Percentiles rank a stretch among this genome's conserved stretches.
These are phyloP conservation scores for Orbilia oligospora DNA, from an alignment of 2,329 filamentous ascomycete genomes.

Conservation along the genomic window DNA sequence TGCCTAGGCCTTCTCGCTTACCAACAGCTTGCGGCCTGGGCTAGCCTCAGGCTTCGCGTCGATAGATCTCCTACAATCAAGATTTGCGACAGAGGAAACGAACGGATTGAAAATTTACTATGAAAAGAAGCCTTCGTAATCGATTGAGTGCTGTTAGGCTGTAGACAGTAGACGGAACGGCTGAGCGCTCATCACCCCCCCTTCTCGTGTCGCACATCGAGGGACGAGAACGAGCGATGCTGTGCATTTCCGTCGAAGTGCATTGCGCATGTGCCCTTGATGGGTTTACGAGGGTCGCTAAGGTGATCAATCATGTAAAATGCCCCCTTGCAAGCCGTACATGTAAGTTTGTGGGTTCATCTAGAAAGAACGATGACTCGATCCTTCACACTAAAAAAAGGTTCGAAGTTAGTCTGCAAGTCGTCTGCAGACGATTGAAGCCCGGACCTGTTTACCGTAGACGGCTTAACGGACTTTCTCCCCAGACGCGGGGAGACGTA, in stretches of 20 bases:
- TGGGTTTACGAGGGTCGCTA: conserved; percentile 51
- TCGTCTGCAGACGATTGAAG: conserved; percentile 9
- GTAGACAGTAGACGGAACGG: conserved; percentile 9
- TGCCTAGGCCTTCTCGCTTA: conserved; percentile 46
- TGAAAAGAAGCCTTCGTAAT: conserved; percentile 31
- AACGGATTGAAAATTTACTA: conserved; percentile 7
- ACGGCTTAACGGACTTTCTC: conserved; percentile 26
- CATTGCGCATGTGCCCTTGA: conserved; percentile 59
- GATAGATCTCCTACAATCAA: conserved; percentile 12
- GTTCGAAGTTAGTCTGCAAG: conserved; percentile 18
- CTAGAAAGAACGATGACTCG: conserved; percentile 60
- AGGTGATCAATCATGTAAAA: conserved; percentile 55
- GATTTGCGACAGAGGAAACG: conserved; percentile 13
- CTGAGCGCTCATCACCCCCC: conserved; percentile 17
- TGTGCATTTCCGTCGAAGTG: conserved; percentile 59
- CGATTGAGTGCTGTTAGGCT: not conserved
- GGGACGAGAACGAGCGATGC: conserved; percentile 7
- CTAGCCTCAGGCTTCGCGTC: conserved; percentile 32
- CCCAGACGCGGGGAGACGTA: conserved; percentile 1
- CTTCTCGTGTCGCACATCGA: conserved; percentile 43
- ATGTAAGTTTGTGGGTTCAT: conserved; percentile 29
- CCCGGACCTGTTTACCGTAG: conserved; percentile 32
- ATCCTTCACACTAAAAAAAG: conserved; percentile 59
- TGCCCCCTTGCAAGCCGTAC: conserved; percentile 7
- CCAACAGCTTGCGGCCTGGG: conserved; percentile 30